Percentiles rank a stretch among this genome's conserved stretches.
phyloP scores from a whole-genome alignment of 164 flowering plant genomes.

The Santalum album region DNA sequence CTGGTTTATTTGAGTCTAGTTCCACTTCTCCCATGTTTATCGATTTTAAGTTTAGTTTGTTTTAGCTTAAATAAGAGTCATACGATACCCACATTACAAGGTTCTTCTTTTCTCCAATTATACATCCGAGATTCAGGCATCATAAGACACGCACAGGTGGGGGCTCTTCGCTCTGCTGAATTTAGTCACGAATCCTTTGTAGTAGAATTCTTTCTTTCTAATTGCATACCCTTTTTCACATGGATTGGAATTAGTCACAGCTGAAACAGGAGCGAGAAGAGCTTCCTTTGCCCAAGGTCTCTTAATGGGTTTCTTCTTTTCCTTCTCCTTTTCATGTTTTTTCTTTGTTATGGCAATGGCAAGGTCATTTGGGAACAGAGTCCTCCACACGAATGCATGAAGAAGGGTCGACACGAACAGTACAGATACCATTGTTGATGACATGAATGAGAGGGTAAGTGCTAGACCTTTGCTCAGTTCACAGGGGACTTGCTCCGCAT shows the following conservation, averaged over 20 bases:
- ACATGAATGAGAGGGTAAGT: slow-evolving; percentile 62
- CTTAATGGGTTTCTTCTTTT: slow-evolving; percentile 42
- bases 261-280: slow-evolving; percentile 35
- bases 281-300: slow-evolving; percentile 72
- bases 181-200: too few species aligned
- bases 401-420: slow-evolving; percentile 74
- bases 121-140: too few species aligned
- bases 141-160: too few species aligned
- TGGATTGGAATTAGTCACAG: slow-evolving; percentile 29
- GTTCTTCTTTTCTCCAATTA: too few species aligned
- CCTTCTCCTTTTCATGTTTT: slow-evolving; percentile 39
- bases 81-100: too few species aligned
- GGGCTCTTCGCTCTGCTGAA: too few species aligned
- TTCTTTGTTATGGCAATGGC: slow-evolving; percentile 86
- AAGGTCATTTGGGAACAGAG: slow-evolving; percentile 87
- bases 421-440: slow-evolving; percentile 74
- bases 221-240: slow-evolving; percentile 14
- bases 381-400: slow-evolving; percentile 79
- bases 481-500: slow-evolving; percentile 73
- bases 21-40: too few species aligned
- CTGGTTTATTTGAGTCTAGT: too few species aligned
- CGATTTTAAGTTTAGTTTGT: too few species aligned
- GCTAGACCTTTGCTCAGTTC: slow-evolving; percentile 57
- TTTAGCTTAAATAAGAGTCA: too few species aligned
- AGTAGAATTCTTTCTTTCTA: too few species aligned